phyloP scores from a whole-genome alignment of 305 asterid genomes.

The Fraxinus paxiana region DNA sequence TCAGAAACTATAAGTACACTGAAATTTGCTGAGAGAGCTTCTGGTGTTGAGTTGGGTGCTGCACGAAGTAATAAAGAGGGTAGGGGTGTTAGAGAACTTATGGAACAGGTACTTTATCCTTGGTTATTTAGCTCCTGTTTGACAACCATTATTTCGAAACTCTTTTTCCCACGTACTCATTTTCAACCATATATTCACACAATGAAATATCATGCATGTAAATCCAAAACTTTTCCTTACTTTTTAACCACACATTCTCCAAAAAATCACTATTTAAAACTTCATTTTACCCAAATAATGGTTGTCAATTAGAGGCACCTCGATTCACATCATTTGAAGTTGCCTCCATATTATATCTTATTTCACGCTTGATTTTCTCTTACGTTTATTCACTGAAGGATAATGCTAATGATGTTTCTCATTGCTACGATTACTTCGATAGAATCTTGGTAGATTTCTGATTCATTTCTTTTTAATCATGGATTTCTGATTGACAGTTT shows the following conservation, averaged over 20 bases:
- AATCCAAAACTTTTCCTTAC: too few relatives aligned
- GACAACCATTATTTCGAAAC: too few relatives aligned
- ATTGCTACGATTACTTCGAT: background rate
- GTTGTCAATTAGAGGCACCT: background rate
- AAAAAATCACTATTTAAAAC: too few relatives aligned
- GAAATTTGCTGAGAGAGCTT: slow-evolving; percentile 95
- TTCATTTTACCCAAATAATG: too few relatives aligned
- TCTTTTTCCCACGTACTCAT: too few relatives aligned
- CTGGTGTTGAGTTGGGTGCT: slow-evolving; percentile 97
- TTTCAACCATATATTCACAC: too few relatives aligned
- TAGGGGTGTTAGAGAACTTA: slow-evolving; percentile 77
- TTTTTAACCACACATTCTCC: too few relatives aligned
- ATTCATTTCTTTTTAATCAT: background rate
- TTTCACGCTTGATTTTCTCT: background rate
- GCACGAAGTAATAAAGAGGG: slow-evolving; percentile 85
- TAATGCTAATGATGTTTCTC: background rate
- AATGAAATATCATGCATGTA: too few relatives aligned
- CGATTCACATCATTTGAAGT: background rate
- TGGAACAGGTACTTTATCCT: slow-evolving; percentile 70
- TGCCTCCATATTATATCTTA: background rate
- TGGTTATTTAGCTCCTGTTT: background rate
- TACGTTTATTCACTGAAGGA: background rate
- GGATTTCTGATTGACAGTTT: background rate
- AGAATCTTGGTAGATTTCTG: background rate
- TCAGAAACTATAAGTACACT: slow-evolving; percentile 82